A percentile compares a stretch with the other conserved stretches of the same genome.
phyloP scores from a whole-genome alignment of 768 basidiomycete species.

The Lentinula raphanica region DNA sequence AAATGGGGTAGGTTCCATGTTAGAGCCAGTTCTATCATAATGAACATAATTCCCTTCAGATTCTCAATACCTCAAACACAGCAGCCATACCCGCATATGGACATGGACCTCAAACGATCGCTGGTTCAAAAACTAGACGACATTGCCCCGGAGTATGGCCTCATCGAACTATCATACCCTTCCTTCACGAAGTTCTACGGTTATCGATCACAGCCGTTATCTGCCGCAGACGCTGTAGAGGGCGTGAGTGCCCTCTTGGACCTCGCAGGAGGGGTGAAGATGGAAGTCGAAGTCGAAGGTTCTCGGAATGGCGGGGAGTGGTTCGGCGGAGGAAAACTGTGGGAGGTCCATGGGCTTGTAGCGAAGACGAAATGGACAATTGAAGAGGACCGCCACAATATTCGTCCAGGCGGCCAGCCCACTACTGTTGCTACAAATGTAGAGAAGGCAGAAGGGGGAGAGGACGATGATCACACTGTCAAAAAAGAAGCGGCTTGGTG shows the following conservation, averaged over 20 bases:
- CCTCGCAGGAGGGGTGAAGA: conserved; percentile 81
- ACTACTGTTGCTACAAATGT: conserved; percentile 15
- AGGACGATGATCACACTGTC: conserved; percentile 28
- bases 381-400: conserved; percentile 34
- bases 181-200: conserved; percentile 93
- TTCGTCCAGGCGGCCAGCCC: conserved; percentile 23
- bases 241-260: conserved; percentile 83
- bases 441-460: conserved; percentile 23
- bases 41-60: conserved; percentile 34
- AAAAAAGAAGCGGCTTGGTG: conserved; percentile 67
- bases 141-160: conserved; percentile 91
- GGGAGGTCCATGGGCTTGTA: conserved; percentile 52
- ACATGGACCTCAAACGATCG: conserved; percentile 82
- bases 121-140: conserved; percentile 79
- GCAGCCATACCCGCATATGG: conserved; percentile 93
- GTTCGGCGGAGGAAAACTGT: conserved; percentile 81
- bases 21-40: neutral
- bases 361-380: conserved; percentile 30
- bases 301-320: conserved; percentile 90
- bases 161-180: conserved; percentile 88
- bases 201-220: conserved; percentile 81
- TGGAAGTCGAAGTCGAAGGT: conserved; percentile 89
- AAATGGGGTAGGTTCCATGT: conserved; percentile 77
- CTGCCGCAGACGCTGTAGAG: conserved; percentile 91
- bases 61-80: conserved; percentile 94